phyloP scores from a whole-genome alignment of 2,329 filamentous ascomycete genomes.

The Neopestalotiopsis clavispora region DNA sequence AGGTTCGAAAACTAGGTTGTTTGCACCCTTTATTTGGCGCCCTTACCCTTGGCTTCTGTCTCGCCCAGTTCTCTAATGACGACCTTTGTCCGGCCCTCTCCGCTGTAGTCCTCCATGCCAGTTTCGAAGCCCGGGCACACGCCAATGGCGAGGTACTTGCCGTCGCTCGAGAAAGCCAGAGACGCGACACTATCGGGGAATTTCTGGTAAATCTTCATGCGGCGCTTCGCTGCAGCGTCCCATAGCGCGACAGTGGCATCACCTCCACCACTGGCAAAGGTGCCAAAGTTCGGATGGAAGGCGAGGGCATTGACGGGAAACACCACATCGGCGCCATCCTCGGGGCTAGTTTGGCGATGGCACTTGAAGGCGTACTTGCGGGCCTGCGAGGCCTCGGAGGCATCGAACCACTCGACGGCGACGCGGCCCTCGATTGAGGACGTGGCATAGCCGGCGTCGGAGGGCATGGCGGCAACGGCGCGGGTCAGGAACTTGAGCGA shows the following conservation, averaged over 20 bases:
- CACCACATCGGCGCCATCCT: conserved; percentile 75
- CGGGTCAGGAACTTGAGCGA: conserved; percentile 96
- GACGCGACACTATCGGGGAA: conserved; percentile 80
- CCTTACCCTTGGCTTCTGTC: conserved; percentile 86
- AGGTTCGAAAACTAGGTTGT: neutral
- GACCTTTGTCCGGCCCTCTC: conserved; percentile 76
- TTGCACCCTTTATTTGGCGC: conserved; percentile 59
- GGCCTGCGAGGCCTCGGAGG: conserved; percentile 82
- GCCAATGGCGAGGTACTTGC: conserved; percentile 78
- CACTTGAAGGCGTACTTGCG: conserved; percentile 99
- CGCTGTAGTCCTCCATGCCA: conserved; percentile 78
- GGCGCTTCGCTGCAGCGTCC: conserved; percentile 89
- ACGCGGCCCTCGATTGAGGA: conserved; percentile 94
- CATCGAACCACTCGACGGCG: conserved; percentile 97
- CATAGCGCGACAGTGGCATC: conserved; percentile 92
- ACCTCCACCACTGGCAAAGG: conserved; percentile 87
- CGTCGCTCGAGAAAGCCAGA: conserved; percentile 77
- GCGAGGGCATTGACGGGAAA: conserved; percentile 90
- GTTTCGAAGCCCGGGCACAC: conserved; percentile 89
- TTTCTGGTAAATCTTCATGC: conserved; percentile 88
- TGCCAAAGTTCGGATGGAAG: conserved; percentile 83
- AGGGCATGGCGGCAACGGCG: conserved; percentile 93
- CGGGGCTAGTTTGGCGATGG: conserved; percentile 74
- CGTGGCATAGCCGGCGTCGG: conserved; percentile 91
- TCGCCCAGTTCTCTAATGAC: conserved; percentile 84